Percentiles rank a stretch among this genome's conserved stretches.
Conservation (phyloP, 768 basidiomycete species). For the Tricholoma saponaceum region DNA sequence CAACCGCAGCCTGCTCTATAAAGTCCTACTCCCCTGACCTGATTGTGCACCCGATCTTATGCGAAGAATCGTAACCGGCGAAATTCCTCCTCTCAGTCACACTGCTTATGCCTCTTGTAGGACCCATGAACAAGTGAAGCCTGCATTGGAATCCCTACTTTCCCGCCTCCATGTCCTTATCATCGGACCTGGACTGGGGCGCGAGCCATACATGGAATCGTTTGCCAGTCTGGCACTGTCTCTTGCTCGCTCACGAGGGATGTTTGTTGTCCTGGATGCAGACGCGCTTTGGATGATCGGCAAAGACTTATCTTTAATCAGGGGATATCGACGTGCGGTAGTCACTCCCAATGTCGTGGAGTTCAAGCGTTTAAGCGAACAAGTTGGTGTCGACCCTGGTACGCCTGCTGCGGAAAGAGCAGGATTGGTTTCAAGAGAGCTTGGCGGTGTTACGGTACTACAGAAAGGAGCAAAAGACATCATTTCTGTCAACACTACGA, state of each 20-base stretch:
- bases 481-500: constrained; percentile 73
- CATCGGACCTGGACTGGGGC: constrained; percentile 91
- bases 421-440: constrained; percentile 59
- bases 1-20: constrained; percentile 87
- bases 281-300: constrained; percentile 87
- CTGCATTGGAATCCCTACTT: constrained; percentile 63
- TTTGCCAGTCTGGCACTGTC: constrained; percentile 74
- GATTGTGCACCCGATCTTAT: constrained; percentile 93
- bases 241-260: constrained; percentile 67
- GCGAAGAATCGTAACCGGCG: constrained; percentile 53
- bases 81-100: not conserved
- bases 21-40: constrained; percentile 97
- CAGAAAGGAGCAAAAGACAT: constrained; percentile 85
- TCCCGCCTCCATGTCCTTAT: constrained; percentile 88
- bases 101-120: constrained; percentile 26
- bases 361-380: constrained; percentile 80
- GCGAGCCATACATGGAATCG: constrained; percentile 84
- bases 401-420: constrained; percentile 56
- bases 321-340: constrained; percentile 83
- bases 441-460: constrained; percentile 87
- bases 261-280: constrained; percentile 93
- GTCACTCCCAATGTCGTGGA: constrained; percentile 95
- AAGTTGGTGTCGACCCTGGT: constrained; percentile 57
- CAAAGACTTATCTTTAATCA: constrained; percentile 65
- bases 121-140: constrained; percentile 40